A percentile compares a stretch with the other conserved stretches of the same genome.
phyloP scores from a whole-genome alignment of 805 yeast species.

The Yarrowia yakushimensis region DNA sequence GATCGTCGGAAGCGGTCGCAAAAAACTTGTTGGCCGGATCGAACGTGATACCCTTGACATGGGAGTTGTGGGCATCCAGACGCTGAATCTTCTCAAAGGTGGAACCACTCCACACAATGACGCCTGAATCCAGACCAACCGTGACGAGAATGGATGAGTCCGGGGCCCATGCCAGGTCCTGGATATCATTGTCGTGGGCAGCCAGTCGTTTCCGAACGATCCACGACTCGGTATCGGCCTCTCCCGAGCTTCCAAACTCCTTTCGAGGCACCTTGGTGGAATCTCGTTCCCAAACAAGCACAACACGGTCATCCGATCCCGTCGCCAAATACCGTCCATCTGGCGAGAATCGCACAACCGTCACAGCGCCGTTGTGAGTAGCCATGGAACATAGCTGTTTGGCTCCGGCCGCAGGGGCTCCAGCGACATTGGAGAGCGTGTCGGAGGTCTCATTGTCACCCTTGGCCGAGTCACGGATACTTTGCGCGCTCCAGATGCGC shows the following conservation, averaged over 20 bases:
- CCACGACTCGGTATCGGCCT: slow-evolving; percentile 88
- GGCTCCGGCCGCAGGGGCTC: slow-evolving; percentile 27
- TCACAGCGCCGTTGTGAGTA: slow-evolving; percentile 94
- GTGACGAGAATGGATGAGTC: slow-evolving; percentile 86
- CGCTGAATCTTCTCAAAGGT: slow-evolving; percentile 87
- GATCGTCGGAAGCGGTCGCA: slow-evolving; percentile 94
- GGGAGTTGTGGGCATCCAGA: slow-evolving; percentile 89
- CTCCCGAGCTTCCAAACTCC: slow-evolving; percentile 59
- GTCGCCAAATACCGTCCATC: slow-evolving; percentile 87
- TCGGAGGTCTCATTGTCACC: slow-evolving; percentile 20
- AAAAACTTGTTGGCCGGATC: slow-evolving; percentile 98
- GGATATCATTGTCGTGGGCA: slow-evolving; percentile 97
- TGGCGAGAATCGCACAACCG: slow-evolving; percentile 88
- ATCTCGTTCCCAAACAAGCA: slow-evolving; percentile 90
- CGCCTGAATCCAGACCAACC: slow-evolving; percentile 90
- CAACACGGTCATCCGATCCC: slow-evolving; percentile 92
- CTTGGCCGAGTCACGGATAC: slow-evolving; percentile 63
- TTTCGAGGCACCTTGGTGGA: slow-evolving; percentile 54
- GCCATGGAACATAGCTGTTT: slow-evolving; percentile 83
- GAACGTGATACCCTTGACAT: slow-evolving; percentile 93
- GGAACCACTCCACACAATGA: slow-evolving; percentile 88
- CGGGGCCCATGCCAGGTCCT: slow-evolving; percentile 97
- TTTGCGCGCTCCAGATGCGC: slow-evolving; percentile 85
- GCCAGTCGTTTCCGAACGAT: slow-evolving; percentile 85
- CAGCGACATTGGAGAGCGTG: neutral